Percentiles rank a stretch among this genome's conserved stretches.
These are phyloP conservation scores for Verticillium tricorpus DNA, from an alignment of 2,329 filamentous ascomycete species.

Conservation along the genomic window DNA sequence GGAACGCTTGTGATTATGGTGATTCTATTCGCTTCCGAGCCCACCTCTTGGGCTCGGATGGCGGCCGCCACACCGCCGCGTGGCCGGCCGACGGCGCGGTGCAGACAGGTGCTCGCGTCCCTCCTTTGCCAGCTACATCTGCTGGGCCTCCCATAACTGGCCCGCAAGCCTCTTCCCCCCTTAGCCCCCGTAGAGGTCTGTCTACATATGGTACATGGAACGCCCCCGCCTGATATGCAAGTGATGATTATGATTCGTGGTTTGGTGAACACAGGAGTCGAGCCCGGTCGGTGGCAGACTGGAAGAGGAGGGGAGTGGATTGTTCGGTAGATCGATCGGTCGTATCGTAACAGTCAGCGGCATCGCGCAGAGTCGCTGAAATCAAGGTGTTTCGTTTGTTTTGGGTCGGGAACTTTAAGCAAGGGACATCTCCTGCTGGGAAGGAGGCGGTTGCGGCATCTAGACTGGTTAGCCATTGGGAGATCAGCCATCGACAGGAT, in stretches of 20 bases:
- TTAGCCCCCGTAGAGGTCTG: constrained; percentile 1
- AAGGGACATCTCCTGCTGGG: constrained; percentile 22
- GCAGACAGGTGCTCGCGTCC: not conserved
- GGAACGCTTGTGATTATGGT: not conserved
- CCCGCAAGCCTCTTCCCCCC: not conserved
- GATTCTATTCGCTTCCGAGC: not conserved
- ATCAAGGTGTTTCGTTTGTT: constrained; percentile 1
- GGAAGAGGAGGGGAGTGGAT: constrained; percentile 11
- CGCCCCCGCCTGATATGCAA: constrained; percentile 5
- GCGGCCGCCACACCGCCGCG: not conserved
- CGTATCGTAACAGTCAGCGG: not conserved
- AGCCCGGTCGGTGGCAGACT: not conserved
- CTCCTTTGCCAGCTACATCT: constrained; percentile 3
- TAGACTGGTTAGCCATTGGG: constrained; percentile 11
- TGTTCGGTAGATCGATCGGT: not conserved
- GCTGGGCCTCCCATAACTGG: not conserved
- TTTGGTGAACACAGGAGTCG: constrained; percentile 5
- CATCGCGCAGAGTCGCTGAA: not conserved
- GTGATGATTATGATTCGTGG: constrained; percentile 8
- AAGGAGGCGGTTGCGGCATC: constrained; percentile 26
- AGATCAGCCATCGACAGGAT: not conserved
- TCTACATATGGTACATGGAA: constrained; percentile 12
- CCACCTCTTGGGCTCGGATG: not conserved
- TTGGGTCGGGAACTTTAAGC: constrained; percentile 18
- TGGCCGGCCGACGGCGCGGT: not conserved